A percentile compares a stretch with the other conserved stretches of the same genome.
phyloP scores from a whole-genome alignment of 1,139 yeast species.

The Debaryomyces coudertii region DNA sequence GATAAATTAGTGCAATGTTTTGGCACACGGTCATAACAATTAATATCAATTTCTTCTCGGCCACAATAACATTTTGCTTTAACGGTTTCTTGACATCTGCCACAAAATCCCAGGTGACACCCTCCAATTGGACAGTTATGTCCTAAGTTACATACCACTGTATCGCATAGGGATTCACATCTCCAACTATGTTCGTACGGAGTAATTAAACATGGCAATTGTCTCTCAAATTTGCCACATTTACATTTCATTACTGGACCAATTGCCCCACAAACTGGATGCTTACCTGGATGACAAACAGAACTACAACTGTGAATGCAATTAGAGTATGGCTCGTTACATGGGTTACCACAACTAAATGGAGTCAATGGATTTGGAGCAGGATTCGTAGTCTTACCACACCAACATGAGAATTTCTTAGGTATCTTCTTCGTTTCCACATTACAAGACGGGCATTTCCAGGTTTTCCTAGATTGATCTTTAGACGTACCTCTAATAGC shows the following conservation, averaged over 20 bases:
- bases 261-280: constrained; percentile 77
- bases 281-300: constrained; percentile 90
- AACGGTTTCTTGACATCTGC: constrained; percentile 53
- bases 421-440: constrained; percentile 57
- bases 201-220: constrained; percentile 73
- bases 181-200: constrained; percentile 70
- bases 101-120: constrained; percentile 78
- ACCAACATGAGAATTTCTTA: constrained; percentile 79
- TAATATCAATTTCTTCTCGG: constrained; percentile 41
- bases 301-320: constrained; percentile 79
- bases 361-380: constrained; percentile 63
- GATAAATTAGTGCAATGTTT: constrained; percentile 25
- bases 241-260: constrained; percentile 71
- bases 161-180: constrained; percentile 64
- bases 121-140: constrained; percentile 56
- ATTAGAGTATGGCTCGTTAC: constrained; percentile 55
- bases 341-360: constrained; percentile 88
- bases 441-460: constrained; percentile 93
- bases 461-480: constrained; percentile 48
- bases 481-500: constrained; percentile 75
- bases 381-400: constrained; percentile 78
- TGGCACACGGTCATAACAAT: constrained; percentile 53
- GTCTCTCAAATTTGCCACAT: constrained; percentile 72
- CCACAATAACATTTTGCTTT: constrained; percentile 77
- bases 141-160: constrained; percentile 63